Evolutionary conservation across 306 rosid genomes (phyloP), one percentile per base, ranked within the genome.

Genomic region (Castanospermum australe): DNA sequence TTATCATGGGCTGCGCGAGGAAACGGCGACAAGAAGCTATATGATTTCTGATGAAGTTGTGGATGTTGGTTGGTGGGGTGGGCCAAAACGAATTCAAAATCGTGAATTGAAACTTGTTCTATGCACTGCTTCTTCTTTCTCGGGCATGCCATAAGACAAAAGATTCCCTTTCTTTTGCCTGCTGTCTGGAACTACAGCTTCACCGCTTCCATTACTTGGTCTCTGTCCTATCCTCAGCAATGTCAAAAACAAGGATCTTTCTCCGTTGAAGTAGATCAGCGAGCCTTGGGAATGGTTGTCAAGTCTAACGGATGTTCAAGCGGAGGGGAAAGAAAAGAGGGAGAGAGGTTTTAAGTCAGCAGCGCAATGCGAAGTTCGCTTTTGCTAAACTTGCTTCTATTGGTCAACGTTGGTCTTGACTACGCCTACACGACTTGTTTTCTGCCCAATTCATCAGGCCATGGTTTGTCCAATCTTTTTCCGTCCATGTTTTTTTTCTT

Each of bases 111-210:
- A 36, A 32, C 73, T 15, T 35, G 65, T 69, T 45, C 60, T 79
- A 75, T 55, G 77, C 67, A 57, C 75, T 72, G 65, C 67, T 83
- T 72, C 85, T 78, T 80, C 81, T 44, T 86, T 88, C 81, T 62
- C 67, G 30, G 84, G 81, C 86, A 61, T 88, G 82, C 92, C 89
- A 88, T 84, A 79, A 81, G 81, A 77, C 67, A 81, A n/a, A 76
- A 67, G 65, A 59, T 79, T 60, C 78, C 71, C 60, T 38, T 64
- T 28, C 47, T 17, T 44, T 28, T 8, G 25, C n/a, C n/a, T n/a
- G n/a, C 55, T 50, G 50, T 21, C 41, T 36, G n/a, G 13, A 65
- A 45, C 32, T 35, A 67, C 12, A 59, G 38, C 54, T 15, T n/a
- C 13, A 8, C 11, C 24, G 54, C 66, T 38, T 20, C 62, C 39